Percentiles rank a stretch among this genome's conserved stretches.
Evolutionary conservation across 2,329 filamentous ascomycete species (phyloP).

Genomic region (Pseudogymnoascus sp.): DNA sequence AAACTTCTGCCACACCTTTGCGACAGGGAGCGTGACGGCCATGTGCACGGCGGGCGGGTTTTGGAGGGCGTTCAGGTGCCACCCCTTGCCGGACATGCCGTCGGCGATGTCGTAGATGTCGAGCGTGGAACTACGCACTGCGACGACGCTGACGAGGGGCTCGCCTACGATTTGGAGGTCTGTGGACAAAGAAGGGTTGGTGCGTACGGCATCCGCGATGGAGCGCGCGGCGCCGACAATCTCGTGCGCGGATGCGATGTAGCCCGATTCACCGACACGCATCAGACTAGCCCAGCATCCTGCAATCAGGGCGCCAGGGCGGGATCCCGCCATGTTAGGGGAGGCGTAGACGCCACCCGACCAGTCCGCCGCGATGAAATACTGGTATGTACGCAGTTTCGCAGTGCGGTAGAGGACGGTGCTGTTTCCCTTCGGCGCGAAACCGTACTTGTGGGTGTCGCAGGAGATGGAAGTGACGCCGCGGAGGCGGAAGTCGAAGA

Average conservation of each 20-base stretch:
- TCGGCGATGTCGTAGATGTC: slow-evolving; percentile 94
- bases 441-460: slow-evolving; percentile 98
- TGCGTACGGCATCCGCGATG: slow-evolving; percentile 65
- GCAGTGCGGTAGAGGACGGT: slow-evolving; percentile 82
- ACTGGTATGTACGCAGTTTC: slow-evolving; percentile 76
- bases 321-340: slow-evolving; percentile 81
- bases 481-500: slow-evolving; percentile 88
- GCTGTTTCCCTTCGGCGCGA: slow-evolving; percentile 95
- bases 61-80: slow-evolving; percentile 94
- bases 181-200: slow-evolving; percentile 56
- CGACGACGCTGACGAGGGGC: slow-evolving; percentile 82
- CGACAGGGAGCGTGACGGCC: slow-evolving; percentile 82
- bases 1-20: slow-evolving; percentile 70
- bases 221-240: slow-evolving; percentile 84
- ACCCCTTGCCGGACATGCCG: slow-evolving; percentile 72
- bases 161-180: slow-evolving; percentile 76
- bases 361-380: slow-evolving; percentile 95
- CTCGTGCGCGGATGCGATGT: slow-evolving; percentile 74
- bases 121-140: slow-evolving; percentile 74
- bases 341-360: slow-evolving; percentile 92
- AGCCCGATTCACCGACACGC: slow-evolving; percentile 77
- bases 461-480: slow-evolving; percentile 94
- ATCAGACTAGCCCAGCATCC: slow-evolving; percentile 93
- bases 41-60: slow-evolving; percentile 87
- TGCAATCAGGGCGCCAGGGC: slow-evolving; percentile 88